Percentiles rank a stretch among this genome's conserved stretches.
These are phyloP conservation scores for Naganishia liquefaciens DNA, from an alignment of 1,284 basidiomycete genomes.

Conservation along the genomic window DNA sequence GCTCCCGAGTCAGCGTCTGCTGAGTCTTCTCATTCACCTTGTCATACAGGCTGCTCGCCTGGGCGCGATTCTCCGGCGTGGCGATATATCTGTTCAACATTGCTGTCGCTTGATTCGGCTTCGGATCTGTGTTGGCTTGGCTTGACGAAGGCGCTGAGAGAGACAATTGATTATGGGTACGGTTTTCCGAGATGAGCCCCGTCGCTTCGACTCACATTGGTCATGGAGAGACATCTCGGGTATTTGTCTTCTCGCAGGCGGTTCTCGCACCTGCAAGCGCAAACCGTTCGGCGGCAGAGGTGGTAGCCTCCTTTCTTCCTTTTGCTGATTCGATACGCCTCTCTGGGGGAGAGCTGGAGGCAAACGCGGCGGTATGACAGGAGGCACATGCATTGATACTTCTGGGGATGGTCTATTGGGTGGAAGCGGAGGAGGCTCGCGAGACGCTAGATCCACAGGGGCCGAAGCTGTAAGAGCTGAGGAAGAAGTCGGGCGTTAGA, in stretches of 20 bases:
- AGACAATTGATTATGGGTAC: background rate
- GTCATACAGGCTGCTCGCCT: conserved; percentile 12
- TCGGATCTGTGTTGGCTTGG: conserved; percentile 1
- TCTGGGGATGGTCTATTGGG: background rate
- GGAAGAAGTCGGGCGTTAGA: no score
- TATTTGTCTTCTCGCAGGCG: background rate
- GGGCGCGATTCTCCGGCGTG: conserved; percentile 19
- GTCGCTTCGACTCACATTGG: background rate
- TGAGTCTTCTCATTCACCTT: conserved; percentile 13
- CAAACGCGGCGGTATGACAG: background rate
- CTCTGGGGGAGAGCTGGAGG: conserved; percentile 3
- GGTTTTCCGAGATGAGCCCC: background rate
- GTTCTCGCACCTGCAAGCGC: conserved; percentile 6
- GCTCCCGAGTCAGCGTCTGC: conserved; percentile 12
- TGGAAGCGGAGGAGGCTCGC: background rate
- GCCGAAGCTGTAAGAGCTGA: no score
- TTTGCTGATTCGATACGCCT: background rate
- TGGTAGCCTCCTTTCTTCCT: conserved; percentile 11
- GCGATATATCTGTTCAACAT: conserved; percentile 13
- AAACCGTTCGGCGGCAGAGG: conserved; percentile 2
- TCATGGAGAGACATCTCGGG: background rate
- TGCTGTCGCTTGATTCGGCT: conserved; percentile 15
- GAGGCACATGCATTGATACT: background rate
- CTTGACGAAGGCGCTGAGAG: background rate
- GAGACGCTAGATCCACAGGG: no score